Percentiles rank a stretch among this genome's conserved stretches.
Conservation (phyloP, 306 rosid species). For the Vachellia collinsii region DNA sequence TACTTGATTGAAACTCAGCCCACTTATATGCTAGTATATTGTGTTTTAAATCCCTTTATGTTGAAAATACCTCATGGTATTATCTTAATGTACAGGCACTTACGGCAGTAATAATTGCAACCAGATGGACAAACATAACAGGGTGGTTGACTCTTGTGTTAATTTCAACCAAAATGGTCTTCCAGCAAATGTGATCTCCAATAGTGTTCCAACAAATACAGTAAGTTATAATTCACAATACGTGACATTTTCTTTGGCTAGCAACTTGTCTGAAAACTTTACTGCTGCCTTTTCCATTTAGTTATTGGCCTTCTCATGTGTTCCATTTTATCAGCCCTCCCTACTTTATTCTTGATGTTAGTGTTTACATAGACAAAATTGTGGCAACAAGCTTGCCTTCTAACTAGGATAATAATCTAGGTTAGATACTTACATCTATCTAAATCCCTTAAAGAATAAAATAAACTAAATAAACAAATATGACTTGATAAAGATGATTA, state of each 20-base stretch:
- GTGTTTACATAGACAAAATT: not conserved
- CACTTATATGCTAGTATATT: slow-evolving; percentile 4
- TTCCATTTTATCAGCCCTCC: not conserved
- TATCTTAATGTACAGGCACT: slow-evolving; percentile 54
- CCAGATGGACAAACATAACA: slow-evolving; percentile 51
- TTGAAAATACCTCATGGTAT: slow-evolving; percentile 27
- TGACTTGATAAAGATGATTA: not conserved
- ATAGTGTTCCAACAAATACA: slow-evolving; percentile 39
- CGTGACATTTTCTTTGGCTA: slow-evolving; percentile 28
- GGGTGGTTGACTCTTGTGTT: slow-evolving; percentile 48
- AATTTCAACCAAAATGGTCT: slow-evolving; percentile 43
- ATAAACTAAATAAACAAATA: no score
- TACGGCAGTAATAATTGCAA: slow-evolving; percentile 43
- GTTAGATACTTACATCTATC: not conserved
- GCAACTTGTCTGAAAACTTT: slow-evolving; percentile 13
- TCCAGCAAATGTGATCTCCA: slow-evolving; percentile 51
- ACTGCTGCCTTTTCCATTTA: not conserved
- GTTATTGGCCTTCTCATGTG: not conserved
- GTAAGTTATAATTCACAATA: slow-evolving; percentile 55
- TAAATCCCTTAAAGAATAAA: no score
- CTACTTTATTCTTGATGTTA: not conserved
- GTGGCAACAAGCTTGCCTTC: not conserved
- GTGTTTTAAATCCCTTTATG: slow-evolving; percentile 26
- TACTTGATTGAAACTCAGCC: slow-evolving; percentile 28
- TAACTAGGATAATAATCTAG: not conserved